Percentiles rank a stretch among this genome's conserved stretches.
Conservation (phyloP, 176 grass and related monocot genomes). For the Hsuehochloa calcarea region DNA sequence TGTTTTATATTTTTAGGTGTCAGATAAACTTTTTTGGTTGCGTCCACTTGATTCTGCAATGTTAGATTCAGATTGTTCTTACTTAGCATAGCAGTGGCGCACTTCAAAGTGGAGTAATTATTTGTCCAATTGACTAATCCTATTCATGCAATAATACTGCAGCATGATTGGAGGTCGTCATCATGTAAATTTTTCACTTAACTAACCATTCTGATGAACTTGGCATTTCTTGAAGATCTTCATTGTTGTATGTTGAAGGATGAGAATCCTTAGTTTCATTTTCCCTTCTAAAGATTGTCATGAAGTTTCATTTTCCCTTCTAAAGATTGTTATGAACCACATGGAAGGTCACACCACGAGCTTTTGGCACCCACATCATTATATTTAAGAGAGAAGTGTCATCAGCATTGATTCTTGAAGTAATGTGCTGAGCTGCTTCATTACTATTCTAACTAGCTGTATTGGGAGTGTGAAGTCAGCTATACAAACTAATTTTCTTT, state of each 20-base stretch:
- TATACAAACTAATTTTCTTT: not conserved
- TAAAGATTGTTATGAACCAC: not conserved
- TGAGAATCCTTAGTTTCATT: not conserved
- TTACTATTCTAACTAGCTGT: not conserved
- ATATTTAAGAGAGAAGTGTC: not conserved
- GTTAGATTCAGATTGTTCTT: not conserved
- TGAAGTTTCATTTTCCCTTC: not conserved
- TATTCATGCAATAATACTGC: not conserved
- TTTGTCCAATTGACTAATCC: not conserved
- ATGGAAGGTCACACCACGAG: not conserved
- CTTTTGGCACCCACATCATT: not conserved
- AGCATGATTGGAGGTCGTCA: not conserved
- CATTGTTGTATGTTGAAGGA: not conserved
- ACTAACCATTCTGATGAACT: not conserved
- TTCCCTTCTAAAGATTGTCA: not conserved
- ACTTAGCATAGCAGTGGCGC: not conserved
- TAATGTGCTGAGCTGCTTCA: not conserved
- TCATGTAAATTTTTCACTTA: not conserved
- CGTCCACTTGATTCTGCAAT: not conserved
- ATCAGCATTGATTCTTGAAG: not conserved
- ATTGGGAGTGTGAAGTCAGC: not conserved
- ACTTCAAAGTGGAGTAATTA: not conserved
- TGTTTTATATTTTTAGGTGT: not conserved
- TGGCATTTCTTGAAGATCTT: not conserved
- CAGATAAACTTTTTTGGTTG: not conserved